Evolutionary conservation across 108 stramenopile species (phyloP).

Genomic region (Skeletonema grethae): DNA sequence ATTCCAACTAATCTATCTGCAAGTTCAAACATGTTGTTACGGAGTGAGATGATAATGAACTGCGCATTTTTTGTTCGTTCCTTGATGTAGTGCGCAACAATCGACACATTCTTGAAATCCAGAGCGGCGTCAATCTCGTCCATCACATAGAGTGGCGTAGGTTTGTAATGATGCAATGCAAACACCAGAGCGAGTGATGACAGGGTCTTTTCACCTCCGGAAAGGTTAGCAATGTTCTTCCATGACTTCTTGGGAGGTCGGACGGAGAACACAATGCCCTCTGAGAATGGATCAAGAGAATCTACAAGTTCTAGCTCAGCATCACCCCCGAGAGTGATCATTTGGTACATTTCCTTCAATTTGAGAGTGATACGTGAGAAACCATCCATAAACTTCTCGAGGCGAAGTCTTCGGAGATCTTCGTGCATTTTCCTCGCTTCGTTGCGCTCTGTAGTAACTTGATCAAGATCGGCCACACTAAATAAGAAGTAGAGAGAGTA

Average conservation of each 20-base stretch:
- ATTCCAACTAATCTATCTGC: constrained; percentile 98
- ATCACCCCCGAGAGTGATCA: constrained; percentile 99
- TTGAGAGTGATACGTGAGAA: constrained; percentile 95
- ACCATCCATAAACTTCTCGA: constrained; percentile 99
- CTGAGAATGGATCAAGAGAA: constrained; percentile 98
- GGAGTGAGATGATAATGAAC: constrained; percentile 97
- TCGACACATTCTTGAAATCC: constrained; percentile 99
- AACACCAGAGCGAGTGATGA: constrained; percentile 98
- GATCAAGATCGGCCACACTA: constrained; percentile 91
- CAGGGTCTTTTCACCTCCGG: constrained; percentile 98
- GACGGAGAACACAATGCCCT: constrained; percentile 97
- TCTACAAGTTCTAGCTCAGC: constrained; percentile 99
- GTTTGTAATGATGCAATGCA: constrained; percentile 99
- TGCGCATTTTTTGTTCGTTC: constrained; percentile 98
- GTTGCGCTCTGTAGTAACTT: constrained; percentile 86
- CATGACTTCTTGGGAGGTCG: constrained; percentile 99
- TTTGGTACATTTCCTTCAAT: constrained; percentile 99
- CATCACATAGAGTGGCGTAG: constrained; percentile 99
- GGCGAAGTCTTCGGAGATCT: constrained; percentile 89
- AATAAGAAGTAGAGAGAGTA: not conserved
- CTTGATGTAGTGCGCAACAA: constrained; percentile 99
- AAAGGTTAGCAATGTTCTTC: constrained; percentile 98
- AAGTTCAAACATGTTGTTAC: constrained; percentile 99
- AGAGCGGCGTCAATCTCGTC: constrained; percentile 99
- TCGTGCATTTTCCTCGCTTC: constrained; percentile 85